Base-by-base conservation (phyloP, 305 asterid species). In the Lippia alba region DNA sequence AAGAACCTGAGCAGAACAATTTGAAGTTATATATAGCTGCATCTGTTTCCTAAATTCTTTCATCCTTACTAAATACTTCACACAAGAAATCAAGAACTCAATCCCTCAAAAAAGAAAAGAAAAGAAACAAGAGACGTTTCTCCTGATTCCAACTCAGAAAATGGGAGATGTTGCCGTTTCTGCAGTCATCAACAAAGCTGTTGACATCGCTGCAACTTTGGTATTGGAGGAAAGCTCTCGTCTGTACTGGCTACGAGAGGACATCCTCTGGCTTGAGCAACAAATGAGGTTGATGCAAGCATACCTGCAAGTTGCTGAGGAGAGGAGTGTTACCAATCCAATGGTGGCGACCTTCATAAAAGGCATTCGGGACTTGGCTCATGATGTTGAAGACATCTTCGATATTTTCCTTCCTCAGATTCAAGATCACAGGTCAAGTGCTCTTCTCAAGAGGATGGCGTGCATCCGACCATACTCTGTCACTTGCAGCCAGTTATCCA, bases 91-190 rank as follows among this genome's bases (percentile, higher is more conserved):
- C 30, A 24, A 24, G 30, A 24, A 3, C 30, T 24, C 30, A 24
- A 24, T 24, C 30, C 30, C 30, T 3, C 30, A 24, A 24, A 24
- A 24, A 24, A 24, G 30, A 24, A 24, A 24, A 24, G 30, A 24
- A 24, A 24, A 24, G 3, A 24, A 24, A 24, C 30, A 24, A 24
- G 30, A 24, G 30, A 24, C 30, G 30, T 24, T 24, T 24, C 30
- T 24, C 30, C 3, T 24, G 30, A 24, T 24, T 24, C 30, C 30
- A 24, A 24, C 3, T 24, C 2, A 49, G 20, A 49, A 68, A 17
- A 69, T 75, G 75, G 79, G 70, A 5, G 75, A 62, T 12, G 40
- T 49, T 14, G 65, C 48, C 6, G 10, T 75, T 50, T 32, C 62
- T 0, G 51, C 66, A 2, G 62, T 63, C 9, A 39, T 69, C 46